Evolutionary conservation across 192 early-diverging fungal genomes (phyloP).

Genomic region (Dissophora ornata): DNA sequence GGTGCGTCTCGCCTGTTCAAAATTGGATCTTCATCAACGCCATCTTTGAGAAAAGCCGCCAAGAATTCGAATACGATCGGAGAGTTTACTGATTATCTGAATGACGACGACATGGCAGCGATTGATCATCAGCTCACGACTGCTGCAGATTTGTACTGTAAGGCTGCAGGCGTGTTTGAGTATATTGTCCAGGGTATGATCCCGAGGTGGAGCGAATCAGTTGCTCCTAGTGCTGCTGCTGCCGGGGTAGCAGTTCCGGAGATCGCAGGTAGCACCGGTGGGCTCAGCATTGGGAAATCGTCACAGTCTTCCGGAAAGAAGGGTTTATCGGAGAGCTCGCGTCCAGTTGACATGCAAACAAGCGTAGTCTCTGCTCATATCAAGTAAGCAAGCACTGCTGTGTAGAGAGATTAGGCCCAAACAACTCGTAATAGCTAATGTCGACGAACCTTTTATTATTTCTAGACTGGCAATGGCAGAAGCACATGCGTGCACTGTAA

Average conservation of each 20-base stretch:
- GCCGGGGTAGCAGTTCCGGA: slow-evolving; percentile 16
- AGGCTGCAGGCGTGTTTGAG: slow-evolving; percentile 63
- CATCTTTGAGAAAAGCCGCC: slow-evolving; percentile 2
- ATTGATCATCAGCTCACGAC: slow-evolving; percentile 44
- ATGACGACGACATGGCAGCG: slow-evolving; percentile 32
- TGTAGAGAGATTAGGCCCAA: too few relatives aligned
- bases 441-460: not conserved
- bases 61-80: slow-evolving; percentile 40
- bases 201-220: slow-evolving; percentile 55
- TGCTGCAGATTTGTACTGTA: slow-evolving; percentile 65
- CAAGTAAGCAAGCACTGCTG: slow-evolving; percentile 18
- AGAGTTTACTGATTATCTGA: slow-evolving; percentile 51
- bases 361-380: slow-evolving; percentile 45
- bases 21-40: slow-evolving; percentile 16
- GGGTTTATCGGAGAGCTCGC: slow-evolving; percentile 3
- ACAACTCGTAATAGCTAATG: too few relatives aligned
- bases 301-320: not conserved
- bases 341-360: slow-evolving; percentile 43
- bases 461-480: slow-evolving; percentile 65
- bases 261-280: not conserved
- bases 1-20: slow-evolving; percentile 39
- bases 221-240: slow-evolving; percentile 30
- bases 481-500: slow-evolving; percentile 64
- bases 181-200: slow-evolving; percentile 60
- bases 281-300: not conserved